Evolutionary conservation across 371 early-diverging fungal species (phyloP).

Genomic region (Actinomucor elegans): DNA sequence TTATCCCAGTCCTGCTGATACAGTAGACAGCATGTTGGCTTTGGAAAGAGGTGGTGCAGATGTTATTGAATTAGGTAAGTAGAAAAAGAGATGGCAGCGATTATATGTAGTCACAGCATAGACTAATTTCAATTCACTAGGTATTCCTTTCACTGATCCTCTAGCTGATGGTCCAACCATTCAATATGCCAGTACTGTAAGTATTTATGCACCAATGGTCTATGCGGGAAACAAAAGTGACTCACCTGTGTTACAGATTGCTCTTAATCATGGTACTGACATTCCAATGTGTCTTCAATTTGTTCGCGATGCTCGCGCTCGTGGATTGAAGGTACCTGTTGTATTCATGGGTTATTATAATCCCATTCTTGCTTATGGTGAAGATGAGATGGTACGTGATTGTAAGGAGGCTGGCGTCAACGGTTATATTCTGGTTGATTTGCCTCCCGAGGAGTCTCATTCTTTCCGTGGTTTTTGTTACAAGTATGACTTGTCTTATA

Average conservation of each 20-base stretch:
- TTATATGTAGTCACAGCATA: too few species aligned
- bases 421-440: slow-evolving; percentile 96
- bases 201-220: slow-evolving; percentile 17
- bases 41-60: slow-evolving; percentile 93
- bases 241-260: slow-evolving; percentile 47
- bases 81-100: not conserved
- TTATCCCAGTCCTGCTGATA: slow-evolving; percentile 75
- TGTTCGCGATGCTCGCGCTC: slow-evolving; percentile 78
- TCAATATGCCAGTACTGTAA: slow-evolving; percentile 85
- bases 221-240: slow-evolving; percentile 4
- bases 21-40: slow-evolving; percentile 82
- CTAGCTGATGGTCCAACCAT: slow-evolving; percentile 97
- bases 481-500: slow-evolving; percentile 80
- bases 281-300: slow-evolving; percentile 77
- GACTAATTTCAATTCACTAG: too few species aligned
- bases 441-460: slow-evolving; percentile 95
- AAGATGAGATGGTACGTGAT: slow-evolving; percentile 77
- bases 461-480: slow-evolving; percentile 76
- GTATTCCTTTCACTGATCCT: slow-evolving; percentile 97
- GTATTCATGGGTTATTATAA: slow-evolving; percentile 99
- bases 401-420: slow-evolving; percentile 84
- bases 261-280: slow-evolving; percentile 78
- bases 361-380: slow-evolving; percentile 92
- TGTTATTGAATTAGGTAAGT: slow-evolving; percentile 92
- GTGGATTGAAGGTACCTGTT: slow-evolving; percentile 88